Conservation (phyloP, 306 rosid species). For the Rosa rugosa region DNA sequence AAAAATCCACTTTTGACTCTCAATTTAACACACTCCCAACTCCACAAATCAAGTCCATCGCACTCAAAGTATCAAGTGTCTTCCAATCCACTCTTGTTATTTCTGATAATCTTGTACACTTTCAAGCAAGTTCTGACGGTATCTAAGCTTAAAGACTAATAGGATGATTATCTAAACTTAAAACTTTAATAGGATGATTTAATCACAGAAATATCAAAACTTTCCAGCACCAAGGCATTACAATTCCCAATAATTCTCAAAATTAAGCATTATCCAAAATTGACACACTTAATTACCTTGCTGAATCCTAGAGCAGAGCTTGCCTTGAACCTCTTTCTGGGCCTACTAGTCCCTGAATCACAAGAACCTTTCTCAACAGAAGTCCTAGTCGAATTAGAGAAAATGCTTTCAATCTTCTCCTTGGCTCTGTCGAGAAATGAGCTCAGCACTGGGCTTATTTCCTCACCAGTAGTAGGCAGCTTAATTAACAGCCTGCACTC, state of each 20-base stretch:
- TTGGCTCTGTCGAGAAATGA: background rate
- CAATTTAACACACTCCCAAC: background rate
- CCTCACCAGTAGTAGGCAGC: background rate
- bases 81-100: background rate
- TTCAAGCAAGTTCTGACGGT: too few relatives aligned
- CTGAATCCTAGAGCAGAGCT: background rate
- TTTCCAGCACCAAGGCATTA: too few relatives aligned
- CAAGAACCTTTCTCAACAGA: background rate
- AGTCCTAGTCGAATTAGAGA: background rate
- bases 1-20: background rate
- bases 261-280: background rate
- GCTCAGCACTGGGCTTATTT: slow-evolving; percentile 40
- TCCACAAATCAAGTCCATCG: background rate
- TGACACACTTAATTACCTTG: background rate
- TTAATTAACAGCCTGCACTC: slow-evolving; percentile 21
- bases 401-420: background rate
- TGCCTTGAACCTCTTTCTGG: background rate
- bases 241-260: too few relatives aligned
- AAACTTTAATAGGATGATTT: too few relatives aligned
- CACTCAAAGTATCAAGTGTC: background rate
- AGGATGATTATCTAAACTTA: too few relatives aligned
- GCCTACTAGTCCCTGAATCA: background rate
- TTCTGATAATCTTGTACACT: background rate
- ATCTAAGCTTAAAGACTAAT: background rate
- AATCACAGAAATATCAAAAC: too few relatives aligned